Conservation (phyloP, 257 asterid genomes). For the Capsicum pubescens region DNA sequence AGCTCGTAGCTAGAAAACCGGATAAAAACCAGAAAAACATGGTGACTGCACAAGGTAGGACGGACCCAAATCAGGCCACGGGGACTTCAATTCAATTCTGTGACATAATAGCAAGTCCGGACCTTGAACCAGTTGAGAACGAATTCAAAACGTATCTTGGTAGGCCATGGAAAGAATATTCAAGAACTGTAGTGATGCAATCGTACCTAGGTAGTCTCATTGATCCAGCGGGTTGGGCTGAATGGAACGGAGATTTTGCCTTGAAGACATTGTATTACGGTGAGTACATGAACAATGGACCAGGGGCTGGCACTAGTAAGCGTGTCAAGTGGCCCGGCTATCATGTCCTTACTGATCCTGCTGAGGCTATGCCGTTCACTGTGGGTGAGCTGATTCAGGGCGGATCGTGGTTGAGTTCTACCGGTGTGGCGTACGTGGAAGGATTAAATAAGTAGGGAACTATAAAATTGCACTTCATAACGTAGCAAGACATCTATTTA, state of each 20-base stretch:
- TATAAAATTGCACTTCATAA: neutral
- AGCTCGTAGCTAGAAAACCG: conserved; percentile 47
- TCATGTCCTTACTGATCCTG: conserved; percentile 41
- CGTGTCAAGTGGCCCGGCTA: conserved; percentile 59
- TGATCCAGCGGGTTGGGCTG: conserved; percentile 63
- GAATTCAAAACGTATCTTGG: conserved; percentile 53
- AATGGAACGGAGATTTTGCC: conserved; percentile 55
- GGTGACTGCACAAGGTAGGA: conserved; percentile 72
- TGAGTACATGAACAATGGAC: conserved; percentile 59
- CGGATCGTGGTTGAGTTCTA: conserved; percentile 48
- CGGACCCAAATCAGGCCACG: conserved; percentile 63
- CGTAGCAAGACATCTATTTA: neutral
- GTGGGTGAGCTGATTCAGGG: conserved; percentile 59
- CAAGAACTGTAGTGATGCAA: conserved; percentile 61
- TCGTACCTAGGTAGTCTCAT: conserved; percentile 44
- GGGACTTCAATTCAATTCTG: conserved; percentile 60
- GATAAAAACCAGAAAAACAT: conserved; percentile 51
- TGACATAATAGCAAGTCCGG: conserved; percentile 40
- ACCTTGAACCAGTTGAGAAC: conserved; percentile 44
- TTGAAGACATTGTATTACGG: conserved; percentile 57
- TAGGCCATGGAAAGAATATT: conserved; percentile 67
- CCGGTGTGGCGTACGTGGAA: conserved; percentile 56
- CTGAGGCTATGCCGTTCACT: conserved; percentile 51
- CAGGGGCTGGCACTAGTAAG: conserved; percentile 54
- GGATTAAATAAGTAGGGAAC: conserved; percentile 34